Evolutionary conservation across 1,139 yeast species (phyloP).

Genomic region (Zygoascus sp.): DNA sequence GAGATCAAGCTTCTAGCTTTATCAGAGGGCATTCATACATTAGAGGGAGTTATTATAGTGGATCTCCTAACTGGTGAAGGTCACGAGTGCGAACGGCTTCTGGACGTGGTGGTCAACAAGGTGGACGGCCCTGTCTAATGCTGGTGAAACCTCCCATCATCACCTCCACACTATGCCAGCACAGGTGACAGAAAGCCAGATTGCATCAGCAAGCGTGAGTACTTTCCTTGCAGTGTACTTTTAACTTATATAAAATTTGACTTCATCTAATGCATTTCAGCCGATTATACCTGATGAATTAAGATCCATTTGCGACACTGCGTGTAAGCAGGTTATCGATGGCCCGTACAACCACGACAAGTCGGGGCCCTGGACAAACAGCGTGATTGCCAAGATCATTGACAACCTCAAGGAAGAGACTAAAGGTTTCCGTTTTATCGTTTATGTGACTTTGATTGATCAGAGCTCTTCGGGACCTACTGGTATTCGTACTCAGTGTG

Average conservation of each 20-base stretch:
- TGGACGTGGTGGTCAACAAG: slow-evolving; percentile 54
- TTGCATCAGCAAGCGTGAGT: slow-evolving; percentile 10
- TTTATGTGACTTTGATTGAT: slow-evolving; percentile 28
- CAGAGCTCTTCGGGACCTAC: slow-evolving; percentile 26
- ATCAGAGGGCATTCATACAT: slow-evolving; percentile 58
- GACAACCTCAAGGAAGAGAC: slow-evolving; percentile 25
- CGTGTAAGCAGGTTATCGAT: slow-evolving; percentile 12
- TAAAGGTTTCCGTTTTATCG: slow-evolving; percentile 32
- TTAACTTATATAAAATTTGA: background rate
- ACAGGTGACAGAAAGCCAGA: slow-evolving; percentile 1
- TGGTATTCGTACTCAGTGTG: slow-evolving; percentile 29
- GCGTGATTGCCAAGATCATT: slow-evolving; percentile 20
- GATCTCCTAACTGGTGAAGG: slow-evolving; percentile 66
- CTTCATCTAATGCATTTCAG: slow-evolving; percentile 6
- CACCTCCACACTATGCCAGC: slow-evolving; percentile 8
- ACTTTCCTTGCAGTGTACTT: no score
- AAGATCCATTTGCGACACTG: slow-evolving; percentile 13
- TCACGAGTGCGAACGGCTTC: slow-evolving; percentile 63
- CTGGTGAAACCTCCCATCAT: background rate
- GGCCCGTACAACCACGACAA: slow-evolving; percentile 11
- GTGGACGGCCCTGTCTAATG: background rate
- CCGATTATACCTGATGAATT: slow-evolving; percentile 18
- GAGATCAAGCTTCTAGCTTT: slow-evolving; percentile 58
- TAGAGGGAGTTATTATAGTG: slow-evolving; percentile 60
- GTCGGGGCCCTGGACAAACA: slow-evolving; percentile 11